phyloP scores from a whole-genome alignment of 306 rosid genomes.

The Hippophae gyantsensis region DNA sequence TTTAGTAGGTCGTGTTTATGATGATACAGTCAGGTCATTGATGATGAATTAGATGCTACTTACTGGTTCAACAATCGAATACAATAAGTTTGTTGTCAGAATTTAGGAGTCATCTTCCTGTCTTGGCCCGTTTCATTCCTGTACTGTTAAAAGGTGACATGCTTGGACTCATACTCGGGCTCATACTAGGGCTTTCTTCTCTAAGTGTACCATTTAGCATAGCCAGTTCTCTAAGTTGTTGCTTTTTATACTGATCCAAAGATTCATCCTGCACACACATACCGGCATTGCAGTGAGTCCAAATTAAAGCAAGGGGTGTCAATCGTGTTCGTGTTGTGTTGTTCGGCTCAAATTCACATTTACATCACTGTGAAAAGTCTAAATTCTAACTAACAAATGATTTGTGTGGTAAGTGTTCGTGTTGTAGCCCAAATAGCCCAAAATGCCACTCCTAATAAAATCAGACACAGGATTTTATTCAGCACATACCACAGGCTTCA shows the following conservation, averaged over 20 bases:
- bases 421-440: too few relatives aligned
- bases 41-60: constrained; percentile 22
- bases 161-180: constrained; percentile 78
- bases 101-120: constrained; percentile 47
- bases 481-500: constrained; percentile 78
- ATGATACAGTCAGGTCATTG: constrained; percentile 20
- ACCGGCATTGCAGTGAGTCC: neutral
- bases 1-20: constrained; percentile 22
- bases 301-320: neutral
- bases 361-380: too few relatives aligned
- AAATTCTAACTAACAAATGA: too few relatives aligned
- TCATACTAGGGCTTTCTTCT: constrained; percentile 94
- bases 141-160: constrained; percentile 82
- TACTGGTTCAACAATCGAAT: constrained; percentile 16
- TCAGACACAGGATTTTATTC: neutral
- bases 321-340: too few relatives aligned
- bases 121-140: constrained; percentile 88
- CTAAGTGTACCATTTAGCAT: constrained; percentile 80
- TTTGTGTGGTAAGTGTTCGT: too few relatives aligned
- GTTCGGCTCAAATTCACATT: too few relatives aligned
- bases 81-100: constrained; percentile 11
- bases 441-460: constrained; percentile 1
- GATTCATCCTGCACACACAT: constrained; percentile 58
- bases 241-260: constrained; percentile 82
- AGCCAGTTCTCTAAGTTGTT: constrained; percentile 78